These are phyloP conservation scores for Ceratobasidium sp. DNA, from an alignment of 1,284 basidiomycete species.

Conservation along the genomic window DNA sequence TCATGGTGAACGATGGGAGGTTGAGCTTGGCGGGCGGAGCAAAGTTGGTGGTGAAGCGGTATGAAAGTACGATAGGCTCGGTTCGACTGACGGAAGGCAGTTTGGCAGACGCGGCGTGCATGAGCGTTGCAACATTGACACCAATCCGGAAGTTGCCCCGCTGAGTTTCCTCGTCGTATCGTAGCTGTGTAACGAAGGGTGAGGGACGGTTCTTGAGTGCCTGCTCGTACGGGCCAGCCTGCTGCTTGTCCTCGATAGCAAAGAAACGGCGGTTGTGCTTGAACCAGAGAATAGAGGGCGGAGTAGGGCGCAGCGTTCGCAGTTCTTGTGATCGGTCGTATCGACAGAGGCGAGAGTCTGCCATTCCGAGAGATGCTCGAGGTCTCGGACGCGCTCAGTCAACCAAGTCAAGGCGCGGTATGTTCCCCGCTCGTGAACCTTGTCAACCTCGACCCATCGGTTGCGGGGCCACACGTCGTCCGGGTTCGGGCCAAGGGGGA, in stretches of 20 bases:
- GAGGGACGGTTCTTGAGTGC: conserved; percentile 85
- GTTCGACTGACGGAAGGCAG: conserved; percentile 67
- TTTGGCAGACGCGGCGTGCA: conserved; percentile 85
- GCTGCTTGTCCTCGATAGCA: conserved; percentile 79
- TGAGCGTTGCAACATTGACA: conserved; percentile 84
- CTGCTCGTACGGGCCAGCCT: conserved; percentile 87
- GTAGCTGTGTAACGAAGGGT: conserved; percentile 88
- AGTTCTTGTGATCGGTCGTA: conserved; percentile 53
- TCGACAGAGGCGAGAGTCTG: conserved; percentile 62
- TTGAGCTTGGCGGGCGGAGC: conserved; percentile 66
- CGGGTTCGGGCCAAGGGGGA: conserved; percentile 66
- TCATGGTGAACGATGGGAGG: conserved; percentile 68
- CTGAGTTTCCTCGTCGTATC: conserved; percentile 63
- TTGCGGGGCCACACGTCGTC: conserved; percentile 79
- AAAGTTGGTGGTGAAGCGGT: conserved; percentile 83
- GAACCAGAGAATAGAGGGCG: conserved; percentile 79
- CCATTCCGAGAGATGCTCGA: conserved; percentile 66
- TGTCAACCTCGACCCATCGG: conserved; percentile 80
- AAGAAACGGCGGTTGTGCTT: conserved; percentile 56
- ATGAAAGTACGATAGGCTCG: conserved; percentile 66
- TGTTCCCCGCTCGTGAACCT: conserved; percentile 79
- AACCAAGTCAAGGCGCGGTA: conserved; percentile 87
- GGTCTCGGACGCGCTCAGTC: conserved; percentile 78
- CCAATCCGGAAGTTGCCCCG: conserved; percentile 81
- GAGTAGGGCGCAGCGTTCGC: conserved; percentile 76